Evolutionary conservation across 1,284 basidiomycete genomes (phyloP), one percentile per base, ranked within the genome.

Genomic region (Tetrapyrgos nigripes): DNA sequence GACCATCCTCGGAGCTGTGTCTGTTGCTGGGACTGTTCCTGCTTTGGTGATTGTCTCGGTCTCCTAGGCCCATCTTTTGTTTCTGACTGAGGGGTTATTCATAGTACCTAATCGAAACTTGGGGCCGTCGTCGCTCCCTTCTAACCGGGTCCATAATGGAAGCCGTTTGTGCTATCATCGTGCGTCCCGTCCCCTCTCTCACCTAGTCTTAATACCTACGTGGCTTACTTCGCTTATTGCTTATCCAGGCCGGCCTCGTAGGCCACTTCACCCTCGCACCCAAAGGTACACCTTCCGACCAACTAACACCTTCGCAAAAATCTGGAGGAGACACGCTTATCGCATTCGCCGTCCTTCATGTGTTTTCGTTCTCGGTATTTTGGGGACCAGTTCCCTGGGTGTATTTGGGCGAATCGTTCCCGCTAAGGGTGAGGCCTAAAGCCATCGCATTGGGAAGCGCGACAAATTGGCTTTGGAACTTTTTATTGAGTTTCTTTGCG

Each of bases 391-490:
- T 84, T 13, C 89, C 87, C 67, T 80, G 75, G 78, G 79, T 79
- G 17, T 78, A 76, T 55, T 69, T 76, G 47, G 75, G 78, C 21
- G 79, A 82, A 70, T 80, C 79, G 1, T 82, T 82, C 73, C 91
- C 91, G 2, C 82, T 91, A n/a, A 85, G 89, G 58, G 86, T 93
- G 13, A 82, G 91, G 47, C 82, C 91, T 23, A 92, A 93, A 72
- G 78, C 82, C 57, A 92, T 93, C 66, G 89, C 89, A 0, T 76
- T 92, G 31, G 90, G 90, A 8, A 84, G 84, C 59, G 73, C 74
- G 2, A 80, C 76, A 28, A 81, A 80, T 67, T 88, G 86, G 88
- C 50, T 89, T 40, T 89, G 85, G 87, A 91, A 92, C 73, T 91
- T 91, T 76, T 73, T 92, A n/a, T 79, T 91, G 50, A 73, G 80